Conservation (phyloP, 129 eudicot genomes). For the Escallonia rubra region DNA sequence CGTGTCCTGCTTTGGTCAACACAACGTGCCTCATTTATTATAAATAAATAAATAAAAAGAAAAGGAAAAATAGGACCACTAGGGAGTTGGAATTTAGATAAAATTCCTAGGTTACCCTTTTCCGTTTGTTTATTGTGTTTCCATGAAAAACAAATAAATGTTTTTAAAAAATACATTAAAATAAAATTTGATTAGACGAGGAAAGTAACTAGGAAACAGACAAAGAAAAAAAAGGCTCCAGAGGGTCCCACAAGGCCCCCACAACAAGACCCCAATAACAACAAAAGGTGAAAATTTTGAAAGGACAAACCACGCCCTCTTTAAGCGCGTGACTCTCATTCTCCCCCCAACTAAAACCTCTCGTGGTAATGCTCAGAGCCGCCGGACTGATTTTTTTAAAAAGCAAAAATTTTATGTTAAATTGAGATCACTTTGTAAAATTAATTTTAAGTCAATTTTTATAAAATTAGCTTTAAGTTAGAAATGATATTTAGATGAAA, state of each 20-base stretch:
- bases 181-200: neutral
- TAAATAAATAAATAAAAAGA: too few species aligned
- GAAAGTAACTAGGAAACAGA: neutral
- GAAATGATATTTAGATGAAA: too few species aligned
- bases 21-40: too few species aligned
- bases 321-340: conserved; percentile 11
- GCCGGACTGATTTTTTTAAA: neutral
- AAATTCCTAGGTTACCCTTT: neutral
- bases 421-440: too few species aligned
- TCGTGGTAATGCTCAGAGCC: too few species aligned
- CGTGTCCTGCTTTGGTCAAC: too few species aligned
- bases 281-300: conserved; percentile 1
- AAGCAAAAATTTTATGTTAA: neutral
- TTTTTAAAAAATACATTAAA: too few species aligned
- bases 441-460: too few species aligned
- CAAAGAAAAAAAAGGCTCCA: conserved; percentile 9
- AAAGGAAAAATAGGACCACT: too few species aligned
- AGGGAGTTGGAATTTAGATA: neutral
- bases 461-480: too few species aligned
- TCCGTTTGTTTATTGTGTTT: neutral
- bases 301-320: neutral
- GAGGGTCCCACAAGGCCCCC: conserved; percentile 5
- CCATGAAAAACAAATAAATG: neutral
- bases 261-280: conserved; percentile 27
- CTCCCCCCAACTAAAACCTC: neutral